Base-by-base conservation (phyloP, 352 stramenopile species). In the Globisporangium takayamanum region DNA sequence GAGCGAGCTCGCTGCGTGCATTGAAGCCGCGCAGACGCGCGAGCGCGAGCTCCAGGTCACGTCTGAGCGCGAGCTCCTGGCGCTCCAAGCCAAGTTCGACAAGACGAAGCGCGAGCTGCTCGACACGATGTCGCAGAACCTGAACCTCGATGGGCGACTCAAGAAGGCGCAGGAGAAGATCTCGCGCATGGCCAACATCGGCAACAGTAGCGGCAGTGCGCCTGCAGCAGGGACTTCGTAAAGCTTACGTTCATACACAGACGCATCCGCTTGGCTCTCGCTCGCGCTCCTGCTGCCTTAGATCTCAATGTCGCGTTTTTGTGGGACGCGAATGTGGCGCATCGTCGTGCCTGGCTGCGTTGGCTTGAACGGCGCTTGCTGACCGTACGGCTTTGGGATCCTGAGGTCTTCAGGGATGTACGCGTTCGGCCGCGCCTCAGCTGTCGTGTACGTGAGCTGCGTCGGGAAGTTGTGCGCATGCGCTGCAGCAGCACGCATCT, bases 391-490 rank as follows among this genome's bases (percentile, higher is more conserved):
- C 68, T 97, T 96, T 1, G 94, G 92, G 52, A 98, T 96, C 18
- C 89, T 88, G 45, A 98, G 69, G 14, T 92, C 88, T 33, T 96
- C 85, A 11, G 93, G 93, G 53, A 98, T 96, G 69, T 98, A 98
- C 1, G 93, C 94, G 58, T 97, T 98, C 28, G 93, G 93, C 25
- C 94, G 73, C 25, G 88, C 84, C 63, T 97, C 87, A 50, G 93
- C 94, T 5, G 87, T 98, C 48, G 89, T 97, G 61, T 86, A 89
- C 33, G 74, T 84, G 55, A 92, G 64, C 53, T 90, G 80, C n/a
- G 79, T 70, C 3, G 81, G 74, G 48, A 88, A 89, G 51, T 76
- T 76, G 28, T 73, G 68, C n/a, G 79, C 79, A 37, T 88, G 79
- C 14, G 69, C 63, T 12, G 64, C 68, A 33, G 76, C 70, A 30